A percentile compares a stretch with the other conserved stretches of the same genome.
Evolutionary conservation across 768 basidiomycete species (phyloP).

Genomic region (Boletus insuetus): DNA sequence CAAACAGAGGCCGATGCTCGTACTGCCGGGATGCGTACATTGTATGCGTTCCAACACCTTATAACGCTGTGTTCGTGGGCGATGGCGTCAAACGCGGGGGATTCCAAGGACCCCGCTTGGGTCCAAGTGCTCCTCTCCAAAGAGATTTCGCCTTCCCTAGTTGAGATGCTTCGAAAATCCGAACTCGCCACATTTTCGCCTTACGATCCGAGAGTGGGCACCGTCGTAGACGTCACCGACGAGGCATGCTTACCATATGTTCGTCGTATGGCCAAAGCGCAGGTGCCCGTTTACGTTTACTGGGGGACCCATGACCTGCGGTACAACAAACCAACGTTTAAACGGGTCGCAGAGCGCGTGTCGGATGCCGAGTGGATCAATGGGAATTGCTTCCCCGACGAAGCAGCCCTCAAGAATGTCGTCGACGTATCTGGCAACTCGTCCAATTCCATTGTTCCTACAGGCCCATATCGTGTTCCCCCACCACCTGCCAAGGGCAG

Average conservation of each 20-base stretch:
- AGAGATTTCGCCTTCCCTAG: too few relatives aligned
- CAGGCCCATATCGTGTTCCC: neutral
- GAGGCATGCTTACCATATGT: neutral
- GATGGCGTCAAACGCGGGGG: too few relatives aligned
- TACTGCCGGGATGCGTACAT: too few relatives aligned
- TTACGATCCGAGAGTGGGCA: neutral
- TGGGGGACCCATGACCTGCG: neutral
- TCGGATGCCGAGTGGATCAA: neutral
- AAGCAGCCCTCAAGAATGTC: neutral
- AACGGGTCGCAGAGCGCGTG: neutral
- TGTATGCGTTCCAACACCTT: too few relatives aligned
- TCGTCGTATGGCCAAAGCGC: neutral
- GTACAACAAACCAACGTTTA: neutral
- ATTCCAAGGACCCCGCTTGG: too few relatives aligned
- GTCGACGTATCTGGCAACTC: too few relatives aligned
- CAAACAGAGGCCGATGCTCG: too few relatives aligned
- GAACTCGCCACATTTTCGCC: neutral
- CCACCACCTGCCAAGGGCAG: neutral
- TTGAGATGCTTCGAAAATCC: neutral
- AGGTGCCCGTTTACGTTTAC: neutral
- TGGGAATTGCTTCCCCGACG: neutral
- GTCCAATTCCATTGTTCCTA: neutral
- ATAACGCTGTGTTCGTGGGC: too few relatives aligned
- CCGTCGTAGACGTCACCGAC: neutral
- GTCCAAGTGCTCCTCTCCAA: too few relatives aligned